Evolutionary conservation across 768 basidiomycete species (phyloP).

Genomic region (Tricholoma bakamatsutake): DNA sequence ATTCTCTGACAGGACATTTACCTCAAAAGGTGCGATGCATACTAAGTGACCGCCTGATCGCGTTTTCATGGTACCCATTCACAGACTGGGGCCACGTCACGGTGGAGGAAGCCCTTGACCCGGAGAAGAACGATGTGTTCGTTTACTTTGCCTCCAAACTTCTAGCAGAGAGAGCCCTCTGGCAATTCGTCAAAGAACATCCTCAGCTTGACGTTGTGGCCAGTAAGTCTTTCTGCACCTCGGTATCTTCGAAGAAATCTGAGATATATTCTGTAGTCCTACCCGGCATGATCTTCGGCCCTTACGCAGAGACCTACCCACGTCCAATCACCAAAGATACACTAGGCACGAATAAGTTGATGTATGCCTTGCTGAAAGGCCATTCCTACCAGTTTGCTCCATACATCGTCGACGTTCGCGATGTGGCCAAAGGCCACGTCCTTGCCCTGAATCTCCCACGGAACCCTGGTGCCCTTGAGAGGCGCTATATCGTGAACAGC

Average conservation of each 20-base stretch:
- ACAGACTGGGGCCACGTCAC: constrained; percentile 31
- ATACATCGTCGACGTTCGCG: constrained; percentile 30
- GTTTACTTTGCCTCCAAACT: constrained; percentile 38
- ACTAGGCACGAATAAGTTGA: constrained; percentile 27
- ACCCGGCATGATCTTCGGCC: constrained; percentile 33
- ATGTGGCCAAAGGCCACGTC: constrained; percentile 30
- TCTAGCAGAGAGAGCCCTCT: constrained; percentile 34
- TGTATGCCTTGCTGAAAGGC: constrained; percentile 23
- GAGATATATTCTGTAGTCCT: constrained; percentile 18
- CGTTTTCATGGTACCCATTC: not conserved
- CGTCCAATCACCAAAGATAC: constrained; percentile 15
- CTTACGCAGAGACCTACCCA: constrained; percentile 27
- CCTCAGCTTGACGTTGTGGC: constrained; percentile 29
- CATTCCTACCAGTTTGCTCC: constrained; percentile 16
- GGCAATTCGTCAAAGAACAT: constrained; percentile 24
- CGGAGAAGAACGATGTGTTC: constrained; percentile 22
- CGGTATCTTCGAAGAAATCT: not conserved
- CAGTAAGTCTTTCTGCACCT: constrained; percentile 21
- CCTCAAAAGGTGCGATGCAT: constrained; percentile 12
- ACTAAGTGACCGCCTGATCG: not conserved
- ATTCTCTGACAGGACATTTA: constrained; percentile 19
- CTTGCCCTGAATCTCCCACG: constrained; percentile 24
- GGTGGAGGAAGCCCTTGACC: constrained; percentile 23
- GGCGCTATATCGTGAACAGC: constrained; percentile 25
- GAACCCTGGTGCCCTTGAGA: constrained; percentile 14